Percentiles rank a stretch among this genome's conserved stretches.
Evolutionary conservation across 305 asterid species (phyloP).

Genomic region (Vinca major): DNA sequence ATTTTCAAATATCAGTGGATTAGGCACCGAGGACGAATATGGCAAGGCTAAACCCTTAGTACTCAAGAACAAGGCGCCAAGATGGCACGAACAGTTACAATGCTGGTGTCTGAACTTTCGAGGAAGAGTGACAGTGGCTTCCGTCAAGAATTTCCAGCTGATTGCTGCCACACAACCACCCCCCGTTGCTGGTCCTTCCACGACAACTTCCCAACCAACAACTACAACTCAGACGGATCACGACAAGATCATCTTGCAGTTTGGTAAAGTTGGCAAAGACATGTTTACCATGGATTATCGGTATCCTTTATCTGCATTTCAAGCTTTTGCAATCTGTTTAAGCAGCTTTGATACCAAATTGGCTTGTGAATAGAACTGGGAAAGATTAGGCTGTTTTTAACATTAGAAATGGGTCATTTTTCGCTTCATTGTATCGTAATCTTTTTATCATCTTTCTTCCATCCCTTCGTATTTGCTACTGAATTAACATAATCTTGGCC

Average conservation of each 20-base stretch:
- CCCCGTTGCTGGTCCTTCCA: conserved; percentile 11
- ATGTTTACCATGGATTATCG: conserved; percentile 92
- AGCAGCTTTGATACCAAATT: conserved; percentile 81
- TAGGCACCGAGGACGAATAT: conserved; percentile 33
- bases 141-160: conserved; percentile 84
- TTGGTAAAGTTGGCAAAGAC: conserved; percentile 88
- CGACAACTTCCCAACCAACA: conserved; percentile 31
- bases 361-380: conserved; percentile 25
- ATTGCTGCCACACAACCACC: conserved; percentile 44
- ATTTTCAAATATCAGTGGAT: conserved; percentile 43
- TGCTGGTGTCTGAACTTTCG: conserved; percentile 91
- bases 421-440: conserved; percentile 7
- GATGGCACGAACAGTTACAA: conserved; percentile 91
- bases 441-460: neutral
- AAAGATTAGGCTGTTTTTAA: conserved; percentile 13
- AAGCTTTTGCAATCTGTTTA: conserved; percentile 86
- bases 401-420: conserved; percentile 5
- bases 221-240: conserved; percentile 50
- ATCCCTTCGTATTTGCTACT: neutral
- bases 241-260: conserved; percentile 71
- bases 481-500: conserved; percentile 9
- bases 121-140: conserved; percentile 87
- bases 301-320: conserved; percentile 84
- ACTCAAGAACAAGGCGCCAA: conserved; percentile 83
- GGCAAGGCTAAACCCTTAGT: conserved; percentile 53